Evolutionary conservation across 306 rosid genomes (phyloP), one percentile per base, ranked within the genome.

Genomic region (Fragaria iinumae): DNA sequence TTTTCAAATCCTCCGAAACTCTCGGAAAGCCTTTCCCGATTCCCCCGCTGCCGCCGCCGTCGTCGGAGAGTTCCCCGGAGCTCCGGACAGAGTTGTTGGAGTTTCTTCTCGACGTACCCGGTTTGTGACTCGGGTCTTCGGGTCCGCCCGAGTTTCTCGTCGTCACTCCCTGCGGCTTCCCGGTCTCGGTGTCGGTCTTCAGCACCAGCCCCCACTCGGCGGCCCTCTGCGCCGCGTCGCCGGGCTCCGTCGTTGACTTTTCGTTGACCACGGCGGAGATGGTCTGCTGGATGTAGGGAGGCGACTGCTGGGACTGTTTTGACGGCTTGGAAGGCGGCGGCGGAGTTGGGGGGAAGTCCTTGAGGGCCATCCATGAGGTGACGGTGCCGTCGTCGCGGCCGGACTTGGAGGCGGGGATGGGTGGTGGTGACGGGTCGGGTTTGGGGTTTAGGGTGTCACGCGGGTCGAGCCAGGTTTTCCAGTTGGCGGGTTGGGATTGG

Each of bases 171-270:
- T 89, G 96, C 11, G 88, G 97, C 85, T 82, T 89, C 8, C 98
- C 98, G 1, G 96, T 95, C 83, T 89, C 92, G 3, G 82, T 75
- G 66, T 95, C 98, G 0, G 97, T 92, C 67, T 81, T 91, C 66
- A 95, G 89, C 4, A 95, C 88, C 72, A 95, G 27, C 0, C 98
- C 98, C 98, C 98, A 95, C 85, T 95, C 98, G 8, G 98, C 96
- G 0, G 98, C 98, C 59, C 98, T 84, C 87, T 85, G 81, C 23
- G 83, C 97, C 1, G 96, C 97, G 17, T 43, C 39, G 2, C 89
- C 89, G 1, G 56, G 32, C 13, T 73, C 69, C 20, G 76, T 5
- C 8, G 85, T 14, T 36, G 79, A 62, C 64, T 77, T 80, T 3
- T 87, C 93, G 55, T 49, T 73, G 49, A 79, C 47, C 16, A 67